Conservation (phyloP, 2,329 filamentous ascomycete genomes). For the Colletotrichum destructivum region DNA sequence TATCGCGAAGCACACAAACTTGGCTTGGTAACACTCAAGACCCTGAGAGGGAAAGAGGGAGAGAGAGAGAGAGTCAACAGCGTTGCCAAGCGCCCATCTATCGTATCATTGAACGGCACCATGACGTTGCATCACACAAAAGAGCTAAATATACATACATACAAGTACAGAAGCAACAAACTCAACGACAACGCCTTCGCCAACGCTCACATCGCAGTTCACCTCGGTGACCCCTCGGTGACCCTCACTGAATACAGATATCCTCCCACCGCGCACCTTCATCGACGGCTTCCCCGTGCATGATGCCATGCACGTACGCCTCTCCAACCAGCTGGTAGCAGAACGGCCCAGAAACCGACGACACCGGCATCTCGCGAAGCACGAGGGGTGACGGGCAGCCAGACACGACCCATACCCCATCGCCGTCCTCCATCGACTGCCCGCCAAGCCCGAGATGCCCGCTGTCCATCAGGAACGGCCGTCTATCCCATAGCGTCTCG, state of each 20-base stretch:
- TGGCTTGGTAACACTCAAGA: too few species aligned
- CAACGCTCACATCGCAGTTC: too few species aligned
- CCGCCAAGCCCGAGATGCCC: slow-evolving; percentile 30
- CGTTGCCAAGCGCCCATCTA: neutral
- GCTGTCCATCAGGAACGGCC: slow-evolving; percentile 21
- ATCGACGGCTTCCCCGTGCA: slow-evolving; percentile 28
- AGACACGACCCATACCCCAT: slow-evolving; percentile 28
- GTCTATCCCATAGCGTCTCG: slow-evolving; percentile 35
- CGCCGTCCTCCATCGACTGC: slow-evolving; percentile 20
- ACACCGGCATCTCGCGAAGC: slow-evolving; percentile 2
- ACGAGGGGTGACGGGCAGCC: slow-evolving; percentile 32
- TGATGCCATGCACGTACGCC: slow-evolving; percentile 33
- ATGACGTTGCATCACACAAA: too few species aligned
- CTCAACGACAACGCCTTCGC: too few species aligned
- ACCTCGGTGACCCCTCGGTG: too few species aligned
- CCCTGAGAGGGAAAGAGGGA: too few species aligned
- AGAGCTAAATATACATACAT: neutral
- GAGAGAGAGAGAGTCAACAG: neutral
- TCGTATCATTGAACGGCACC: too few species aligned
- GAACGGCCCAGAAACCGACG: neutral
- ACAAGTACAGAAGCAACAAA: neutral
- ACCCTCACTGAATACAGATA: slow-evolving; percentile 12
- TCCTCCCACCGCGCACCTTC: slow-evolving; percentile 13
- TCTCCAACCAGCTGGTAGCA: slow-evolving; percentile 23
- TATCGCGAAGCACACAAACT: too few species aligned